phyloP scores from a whole-genome alignment of 2,329 filamentous ascomycete genomes.

The Aspergillus costaricaensis region DNA sequence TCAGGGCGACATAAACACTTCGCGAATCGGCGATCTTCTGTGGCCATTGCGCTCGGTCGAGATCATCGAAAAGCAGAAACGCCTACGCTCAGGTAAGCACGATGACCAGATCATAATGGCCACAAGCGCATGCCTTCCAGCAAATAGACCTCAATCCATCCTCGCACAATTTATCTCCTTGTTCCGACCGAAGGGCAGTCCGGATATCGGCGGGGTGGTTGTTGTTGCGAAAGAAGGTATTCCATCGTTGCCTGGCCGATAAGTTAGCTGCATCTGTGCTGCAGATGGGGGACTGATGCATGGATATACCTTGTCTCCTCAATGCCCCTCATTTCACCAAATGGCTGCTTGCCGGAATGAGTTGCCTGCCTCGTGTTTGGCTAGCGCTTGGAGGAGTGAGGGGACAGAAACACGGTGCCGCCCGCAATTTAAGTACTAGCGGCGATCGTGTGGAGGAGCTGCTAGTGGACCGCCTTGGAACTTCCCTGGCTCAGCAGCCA shows the following conservation, averaged over 20 bases:
- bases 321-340: conserved; percentile 54
- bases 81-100: conserved; percentile 53
- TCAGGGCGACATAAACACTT: conserved; percentile 70
- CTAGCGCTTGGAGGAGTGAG: neutral
- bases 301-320: conserved; percentile 54
- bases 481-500: neutral
- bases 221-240: conserved; percentile 58
- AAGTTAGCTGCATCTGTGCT: conserved; percentile 2
- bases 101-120: conserved; percentile 12
- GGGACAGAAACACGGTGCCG: conserved; percentile 2
- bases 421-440: conserved; percentile 4
- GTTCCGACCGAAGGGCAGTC: conserved; percentile 63
- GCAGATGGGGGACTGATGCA: neutral
- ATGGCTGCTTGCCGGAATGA: conserved; percentile 2
- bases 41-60: conserved; percentile 68
- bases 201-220: conserved; percentile 63
- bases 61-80: conserved; percentile 75
- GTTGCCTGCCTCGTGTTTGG: conserved; percentile 2
- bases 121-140: conserved; percentile 70
- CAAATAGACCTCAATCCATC: conserved; percentile 80
- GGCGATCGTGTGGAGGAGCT: neutral
- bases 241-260: conserved; percentile 64
- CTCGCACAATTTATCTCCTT: conserved; percentile 63
- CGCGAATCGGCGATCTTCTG: conserved; percentile 68
- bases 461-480: neutral